phyloP scores from a whole-genome alignment of 306 rosid genomes.

The Gastrolobium villosum region DNA sequence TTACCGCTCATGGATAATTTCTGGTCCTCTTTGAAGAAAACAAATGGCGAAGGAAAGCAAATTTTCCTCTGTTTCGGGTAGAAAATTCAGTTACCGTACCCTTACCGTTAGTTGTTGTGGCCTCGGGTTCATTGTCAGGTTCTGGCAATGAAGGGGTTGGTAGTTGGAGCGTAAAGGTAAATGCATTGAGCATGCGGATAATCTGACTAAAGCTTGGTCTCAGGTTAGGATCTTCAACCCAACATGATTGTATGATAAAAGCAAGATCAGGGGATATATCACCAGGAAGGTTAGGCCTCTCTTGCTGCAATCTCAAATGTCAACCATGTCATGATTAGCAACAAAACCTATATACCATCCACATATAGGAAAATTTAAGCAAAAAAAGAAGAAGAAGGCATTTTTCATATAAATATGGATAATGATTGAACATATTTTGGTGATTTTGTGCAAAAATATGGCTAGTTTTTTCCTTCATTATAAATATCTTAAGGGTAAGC shows the following conservation, averaged over 20 bases:
- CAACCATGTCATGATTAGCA: constrained; percentile 29
- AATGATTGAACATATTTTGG: not conserved
- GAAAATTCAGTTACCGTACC: constrained; percentile 67
- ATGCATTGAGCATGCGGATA: constrained; percentile 74
- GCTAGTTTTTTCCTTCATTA: constrained; percentile 2
- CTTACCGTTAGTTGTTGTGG: constrained; percentile 59
- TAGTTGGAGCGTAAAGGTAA: constrained; percentile 66
- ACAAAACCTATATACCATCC: constrained; percentile 12
- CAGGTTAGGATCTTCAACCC: constrained; percentile 85
- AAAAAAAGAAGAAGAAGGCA: too few species aligned
- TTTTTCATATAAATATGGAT: not conserved
- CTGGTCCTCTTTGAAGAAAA: constrained; percentile 75
- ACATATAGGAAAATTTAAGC: not conserved
- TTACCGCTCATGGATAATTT: constrained; percentile 61
- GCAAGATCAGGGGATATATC: constrained; percentile 75
- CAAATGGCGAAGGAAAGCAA: constrained; percentile 75
- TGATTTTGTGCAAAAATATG: not conserved
- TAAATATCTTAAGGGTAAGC: not conserved
- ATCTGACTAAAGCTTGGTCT: constrained; percentile 86
- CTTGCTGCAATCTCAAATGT: constrained; percentile 73
- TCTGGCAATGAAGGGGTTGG: constrained; percentile 54
- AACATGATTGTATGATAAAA: constrained; percentile 80
- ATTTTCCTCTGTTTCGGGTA: constrained; percentile 70
- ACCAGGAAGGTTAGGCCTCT: constrained; percentile 79
- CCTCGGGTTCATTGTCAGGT: constrained; percentile 53